Evolutionary conservation across 2,329 filamentous ascomycete genomes (phyloP).

Genomic region (Teratosphaeria epicoccoides): DNA sequence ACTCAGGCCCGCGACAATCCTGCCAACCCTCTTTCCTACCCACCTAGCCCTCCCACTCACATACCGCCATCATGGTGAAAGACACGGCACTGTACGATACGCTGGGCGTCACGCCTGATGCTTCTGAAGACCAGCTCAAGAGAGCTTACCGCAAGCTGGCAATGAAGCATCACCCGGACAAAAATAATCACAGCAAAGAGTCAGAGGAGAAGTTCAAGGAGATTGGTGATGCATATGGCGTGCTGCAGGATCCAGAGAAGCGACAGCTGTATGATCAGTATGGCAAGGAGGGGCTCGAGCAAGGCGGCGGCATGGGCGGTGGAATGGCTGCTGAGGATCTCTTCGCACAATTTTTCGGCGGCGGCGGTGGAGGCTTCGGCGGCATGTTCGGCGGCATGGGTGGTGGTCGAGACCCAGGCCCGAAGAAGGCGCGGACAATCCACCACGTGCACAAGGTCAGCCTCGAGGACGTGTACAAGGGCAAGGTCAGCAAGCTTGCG

Average conservation of each 20-base stretch:
- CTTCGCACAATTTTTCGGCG: slow-evolving; percentile 93
- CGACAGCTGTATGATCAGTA: slow-evolving; percentile 90
- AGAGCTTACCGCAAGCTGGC: slow-evolving; percentile 79
- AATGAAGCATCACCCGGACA: slow-evolving; percentile 83
- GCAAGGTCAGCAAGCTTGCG: slow-evolving; percentile 94
- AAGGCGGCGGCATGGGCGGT: slow-evolving; percentile 59
- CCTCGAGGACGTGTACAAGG: slow-evolving; percentile 93
- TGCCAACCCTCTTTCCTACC: neutral
- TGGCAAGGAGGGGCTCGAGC: slow-evolving; percentile 89
- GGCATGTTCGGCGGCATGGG: slow-evolving; percentile 54
- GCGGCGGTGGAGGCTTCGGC: slow-evolving; percentile 55
- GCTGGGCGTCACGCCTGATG: slow-evolving; percentile 67
- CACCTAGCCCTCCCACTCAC: neutral
- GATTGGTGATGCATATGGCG: slow-evolving; percentile 88
- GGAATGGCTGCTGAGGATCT: slow-evolving; percentile 93
- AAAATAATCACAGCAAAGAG: slow-evolving; percentile 87
- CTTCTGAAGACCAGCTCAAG: slow-evolving; percentile 78
- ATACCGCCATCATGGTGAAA: slow-evolving; percentile 51
- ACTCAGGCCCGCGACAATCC: neutral
- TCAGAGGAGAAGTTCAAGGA: slow-evolving; percentile 99
- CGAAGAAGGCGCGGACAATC: slow-evolving; percentile 87
- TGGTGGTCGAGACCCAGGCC: slow-evolving; percentile 69
- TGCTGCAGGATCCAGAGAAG: slow-evolving; percentile 86
- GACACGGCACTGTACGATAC: slow-evolving; percentile 71
- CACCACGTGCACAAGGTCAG: slow-evolving; percentile 98